Evolutionary conservation across 768 basidiomycete genomes (phyloP), one percentile per base, ranked within the genome.

Genomic region (Leucogyrophana mollusca): DNA sequence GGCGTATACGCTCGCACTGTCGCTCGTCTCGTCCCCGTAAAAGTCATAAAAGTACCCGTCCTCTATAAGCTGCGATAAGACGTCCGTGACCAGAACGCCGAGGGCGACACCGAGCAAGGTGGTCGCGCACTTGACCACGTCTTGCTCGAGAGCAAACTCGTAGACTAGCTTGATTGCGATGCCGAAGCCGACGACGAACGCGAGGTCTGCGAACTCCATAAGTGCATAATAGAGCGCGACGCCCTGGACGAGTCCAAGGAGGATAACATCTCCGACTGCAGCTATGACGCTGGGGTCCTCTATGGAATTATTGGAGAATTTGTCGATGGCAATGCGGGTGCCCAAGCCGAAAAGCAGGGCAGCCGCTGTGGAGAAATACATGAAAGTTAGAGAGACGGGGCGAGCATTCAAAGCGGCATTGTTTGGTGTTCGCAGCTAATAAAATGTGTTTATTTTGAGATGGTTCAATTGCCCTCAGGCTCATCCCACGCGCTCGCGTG

Each of bases 261-360:
- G 79, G 59, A 89, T 66, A 56, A 74, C 73, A 57, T 86, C 79
- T 49, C 77, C 76, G 34, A 83, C 63, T 54, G 78, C 66, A 21
- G 77, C 51, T 1, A 60, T 56, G 3, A 18, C 16, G 37, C 30
- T 57, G 27, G 53, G 53, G 40, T 72, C 74, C 40, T 67, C 67
- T 16, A 56, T 49, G 52, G 22, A 63, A 48, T 70, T 70, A 52
- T 68, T 69, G 51, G 72, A 78, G 52, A 80, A 65, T 50, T 74
- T 72, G 68, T 87, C 82, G 54, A 87, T 67, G 43, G 81, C 64
- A 45, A 90, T 78, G 50, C 88, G 86, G 39, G 82, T 82, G 54
- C 85, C 84, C 53, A 90, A 75, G 45, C 87, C 87, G 50, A 87
- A 70, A 53, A 90, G 76, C 50, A 90, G 76, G 46, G 87, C 82